phyloP scores from a whole-genome alignment of 306 rosid species.

The Arachis hypogaea region DNA sequence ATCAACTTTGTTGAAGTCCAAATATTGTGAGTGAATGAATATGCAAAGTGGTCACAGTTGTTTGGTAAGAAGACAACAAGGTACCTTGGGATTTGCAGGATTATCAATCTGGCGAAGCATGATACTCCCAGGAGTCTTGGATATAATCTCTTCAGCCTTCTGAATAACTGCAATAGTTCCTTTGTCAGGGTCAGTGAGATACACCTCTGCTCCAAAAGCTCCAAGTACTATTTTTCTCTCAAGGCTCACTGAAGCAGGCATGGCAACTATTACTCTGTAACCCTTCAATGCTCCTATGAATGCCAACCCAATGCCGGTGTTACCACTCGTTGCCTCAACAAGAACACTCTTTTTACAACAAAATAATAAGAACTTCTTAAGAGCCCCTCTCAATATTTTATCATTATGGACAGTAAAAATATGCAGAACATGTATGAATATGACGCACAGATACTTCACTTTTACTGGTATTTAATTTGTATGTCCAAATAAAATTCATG shows the following conservation, averaged over 20 bases:
- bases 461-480: no score
- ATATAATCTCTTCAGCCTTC: constrained; percentile 56
- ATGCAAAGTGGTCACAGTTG: no score
- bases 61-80: not conserved
- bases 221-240: constrained; percentile 66
- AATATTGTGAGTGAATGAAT: not conserved
- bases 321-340: constrained; percentile 73
- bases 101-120: constrained; percentile 62
- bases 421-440: not conserved
- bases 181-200: constrained; percentile 60
- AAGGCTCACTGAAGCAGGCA: constrained; percentile 63
- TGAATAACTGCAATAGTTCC: constrained; percentile 49
- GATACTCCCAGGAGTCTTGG: constrained; percentile 54
- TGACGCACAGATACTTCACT: not conserved
- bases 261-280: constrained; percentile 56
- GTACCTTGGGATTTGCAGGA: constrained; percentile 75
- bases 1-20: no score
- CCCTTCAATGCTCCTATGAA: constrained; percentile 69
- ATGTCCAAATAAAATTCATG: no score
- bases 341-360: constrained; percentile 57
- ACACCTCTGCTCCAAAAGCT: constrained; percentile 82
- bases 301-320: constrained; percentile 84
- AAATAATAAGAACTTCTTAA: not conserved
- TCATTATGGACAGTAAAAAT: not conserved
- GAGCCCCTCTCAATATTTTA: not conserved